Evolutionary conservation across 768 basidiomycete genomes (phyloP).

Genomic region (Kwoniella mangroviensis): DNA sequence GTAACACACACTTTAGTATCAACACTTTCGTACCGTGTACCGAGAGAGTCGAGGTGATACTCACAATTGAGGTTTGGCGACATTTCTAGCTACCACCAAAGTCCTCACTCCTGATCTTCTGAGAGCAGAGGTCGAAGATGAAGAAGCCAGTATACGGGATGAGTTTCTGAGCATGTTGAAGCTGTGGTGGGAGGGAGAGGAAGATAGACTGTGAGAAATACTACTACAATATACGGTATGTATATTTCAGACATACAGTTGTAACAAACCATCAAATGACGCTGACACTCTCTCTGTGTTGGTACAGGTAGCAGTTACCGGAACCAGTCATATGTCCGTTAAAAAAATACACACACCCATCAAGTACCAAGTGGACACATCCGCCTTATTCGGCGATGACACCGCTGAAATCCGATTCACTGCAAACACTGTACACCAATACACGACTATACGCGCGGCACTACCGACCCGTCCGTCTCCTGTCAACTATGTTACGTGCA

Average conservation of each 20-base stretch:
- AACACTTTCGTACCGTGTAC: not conserved
- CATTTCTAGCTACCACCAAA: conserved; percentile 14
- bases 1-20: not conserved
- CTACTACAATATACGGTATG: too few species aligned
- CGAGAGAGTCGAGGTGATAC: not conserved
- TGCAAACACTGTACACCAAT: too few species aligned
- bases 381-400: conserved; percentile 21
- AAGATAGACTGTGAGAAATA: not conserved
- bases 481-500: not conserved
- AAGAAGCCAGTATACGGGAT: conserved; percentile 25
- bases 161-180: conserved; percentile 34
- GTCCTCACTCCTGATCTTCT: conserved; percentile 23
- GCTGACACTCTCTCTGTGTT: not conserved
- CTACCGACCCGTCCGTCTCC: not conserved
- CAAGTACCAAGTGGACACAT: not conserved
- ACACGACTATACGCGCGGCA: conserved; percentile 13
- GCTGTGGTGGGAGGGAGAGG: not conserved
- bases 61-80: conserved; percentile 24
- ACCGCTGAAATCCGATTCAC: conserved; percentile 26
- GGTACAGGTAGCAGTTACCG: conserved; percentile 1
- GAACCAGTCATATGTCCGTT: conserved; percentile 25
- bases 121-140: conserved; percentile 18
- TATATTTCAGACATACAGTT: too few species aligned
- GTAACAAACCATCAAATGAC: conserved; percentile 17
- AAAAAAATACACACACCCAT: conserved; percentile 8